Conservation (phyloP, 768 basidiomycete genomes). For the Sutorius australiensis region DNA sequence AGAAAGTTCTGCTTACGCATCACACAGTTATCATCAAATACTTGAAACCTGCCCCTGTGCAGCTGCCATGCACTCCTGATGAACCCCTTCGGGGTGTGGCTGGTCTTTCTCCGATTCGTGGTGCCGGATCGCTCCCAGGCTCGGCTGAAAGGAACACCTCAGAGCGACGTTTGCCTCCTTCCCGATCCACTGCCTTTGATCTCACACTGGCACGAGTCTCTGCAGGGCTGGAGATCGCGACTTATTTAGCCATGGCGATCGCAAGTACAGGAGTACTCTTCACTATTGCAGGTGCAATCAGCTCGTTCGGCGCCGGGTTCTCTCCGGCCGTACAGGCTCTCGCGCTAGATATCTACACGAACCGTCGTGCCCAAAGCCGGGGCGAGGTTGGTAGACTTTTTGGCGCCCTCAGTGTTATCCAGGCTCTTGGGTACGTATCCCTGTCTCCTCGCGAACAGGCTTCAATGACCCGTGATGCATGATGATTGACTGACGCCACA, state of each 20-base stretch:
- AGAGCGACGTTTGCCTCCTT: neutral
- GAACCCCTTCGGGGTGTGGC: conserved; percentile 15
- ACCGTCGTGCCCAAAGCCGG: conserved; percentile 39
- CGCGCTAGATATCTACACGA: conserved; percentile 61
- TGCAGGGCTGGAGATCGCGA: conserved; percentile 49
- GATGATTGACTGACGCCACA: neutral
- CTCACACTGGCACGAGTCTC: conserved; percentile 64
- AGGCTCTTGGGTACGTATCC: conserved; percentile 54
- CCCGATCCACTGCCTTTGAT: conserved; percentile 57
- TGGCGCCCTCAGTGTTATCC: conserved; percentile 73
- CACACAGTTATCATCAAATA: conserved; percentile 52
- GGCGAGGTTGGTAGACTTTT: conserved; percentile 72
- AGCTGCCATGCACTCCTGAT: conserved; percentile 9
- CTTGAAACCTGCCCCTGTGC: conserved; percentile 40
- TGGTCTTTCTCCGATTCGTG: conserved; percentile 1
- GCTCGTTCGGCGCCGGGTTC: conserved; percentile 61
- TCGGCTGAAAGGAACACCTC: conserved; percentile 3
- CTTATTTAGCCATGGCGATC: conserved; percentile 49
- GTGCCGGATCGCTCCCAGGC: neutral
- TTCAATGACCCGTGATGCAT: too few relatives aligned
- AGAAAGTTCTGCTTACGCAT: neutral
- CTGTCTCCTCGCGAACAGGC: neutral
- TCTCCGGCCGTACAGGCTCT: conserved; percentile 67
- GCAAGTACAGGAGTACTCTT: conserved; percentile 48
- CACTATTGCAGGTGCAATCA: conserved; percentile 44